Evolutionary conservation across 2,329 filamentous ascomycete genomes (phyloP).

Genomic region (Scolecobasidium constrictum): DNA sequence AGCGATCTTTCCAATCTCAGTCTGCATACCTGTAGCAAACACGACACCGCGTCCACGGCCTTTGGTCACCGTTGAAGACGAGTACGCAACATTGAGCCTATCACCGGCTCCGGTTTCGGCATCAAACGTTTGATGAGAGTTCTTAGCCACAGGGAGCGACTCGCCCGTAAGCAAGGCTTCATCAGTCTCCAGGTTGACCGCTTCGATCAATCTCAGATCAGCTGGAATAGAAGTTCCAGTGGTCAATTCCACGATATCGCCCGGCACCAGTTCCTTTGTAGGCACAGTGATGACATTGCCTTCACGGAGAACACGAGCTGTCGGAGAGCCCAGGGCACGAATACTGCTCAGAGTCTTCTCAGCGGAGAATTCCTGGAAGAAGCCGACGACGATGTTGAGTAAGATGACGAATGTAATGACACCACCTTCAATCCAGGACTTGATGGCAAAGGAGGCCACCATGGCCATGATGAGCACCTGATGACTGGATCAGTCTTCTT

Average conservation of each 20-base stretch:
- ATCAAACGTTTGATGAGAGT: slow-evolving; percentile 37
- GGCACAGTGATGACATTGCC: slow-evolving; percentile 24
- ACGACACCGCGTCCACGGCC: slow-evolving; percentile 61
- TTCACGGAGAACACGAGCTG: slow-evolving; percentile 25
- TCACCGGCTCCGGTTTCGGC: slow-evolving; percentile 36
- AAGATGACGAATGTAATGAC: slow-evolving; percentile 54
- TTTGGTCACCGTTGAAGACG: slow-evolving; percentile 58
- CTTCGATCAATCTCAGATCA: slow-evolving; percentile 42
- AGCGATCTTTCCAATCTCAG: slow-evolving; percentile 68
- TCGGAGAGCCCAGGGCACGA: slow-evolving; percentile 27
- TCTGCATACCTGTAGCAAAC: slow-evolving; percentile 58
- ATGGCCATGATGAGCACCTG: slow-evolving; percentile 67
- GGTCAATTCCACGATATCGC: slow-evolving; percentile 22
- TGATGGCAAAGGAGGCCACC: slow-evolving; percentile 53
- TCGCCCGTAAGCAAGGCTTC: slow-evolving; percentile 66
- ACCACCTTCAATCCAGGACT: slow-evolving; percentile 52
- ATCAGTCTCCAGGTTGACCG: slow-evolving; percentile 65
- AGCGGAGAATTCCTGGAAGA: slow-evolving; percentile 32
- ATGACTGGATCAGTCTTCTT: slow-evolving; percentile 6
- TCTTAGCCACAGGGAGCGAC: slow-evolving; percentile 58
- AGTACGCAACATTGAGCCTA: slow-evolving; percentile 59
- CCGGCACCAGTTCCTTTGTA: slow-evolving; percentile 25
- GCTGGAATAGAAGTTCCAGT: slow-evolving; percentile 14
- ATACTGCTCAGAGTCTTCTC: slow-evolving; percentile 30
- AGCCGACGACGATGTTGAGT: slow-evolving; percentile 58